Conservation (phyloP, 768 basidiomycete genomes). For the Podaxis carcinomalis region DNA sequence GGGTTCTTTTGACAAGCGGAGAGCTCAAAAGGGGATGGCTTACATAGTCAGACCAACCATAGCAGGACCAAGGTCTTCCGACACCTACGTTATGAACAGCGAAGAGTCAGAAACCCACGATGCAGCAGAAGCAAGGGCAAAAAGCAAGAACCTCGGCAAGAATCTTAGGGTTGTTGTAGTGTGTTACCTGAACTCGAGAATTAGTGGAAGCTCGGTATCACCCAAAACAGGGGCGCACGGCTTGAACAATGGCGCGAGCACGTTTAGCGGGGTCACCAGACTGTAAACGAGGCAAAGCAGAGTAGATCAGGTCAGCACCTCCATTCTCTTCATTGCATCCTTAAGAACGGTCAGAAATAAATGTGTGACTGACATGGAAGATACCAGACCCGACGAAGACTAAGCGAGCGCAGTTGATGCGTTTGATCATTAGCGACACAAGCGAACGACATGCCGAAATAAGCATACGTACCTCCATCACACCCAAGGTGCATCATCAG, state of each 20-base stretch:
- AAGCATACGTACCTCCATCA: slow-evolving; percentile 72
- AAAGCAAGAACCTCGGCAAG: slow-evolving; percentile 67
- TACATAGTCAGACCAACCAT: slow-evolving; percentile 94
- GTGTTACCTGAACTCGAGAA: slow-evolving; percentile 62
- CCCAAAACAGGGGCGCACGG: slow-evolving; percentile 39
- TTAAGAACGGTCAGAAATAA: not conserved
- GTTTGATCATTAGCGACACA: slow-evolving; percentile 3
- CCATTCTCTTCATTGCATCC: not conserved
- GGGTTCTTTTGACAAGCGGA: not conserved
- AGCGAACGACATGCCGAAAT: slow-evolving; percentile 6
- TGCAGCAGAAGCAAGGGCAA: slow-evolving; percentile 6
- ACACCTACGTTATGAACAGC: slow-evolving; percentile 42
- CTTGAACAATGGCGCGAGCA: slow-evolving; percentile 94
- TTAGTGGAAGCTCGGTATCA: slow-evolving; percentile 4
- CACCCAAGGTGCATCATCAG: slow-evolving; percentile 99
- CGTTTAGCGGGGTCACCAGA: slow-evolving; percentile 92
- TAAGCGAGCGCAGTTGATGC: slow-evolving; percentile 22
- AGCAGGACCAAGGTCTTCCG: slow-evolving; percentile 80
- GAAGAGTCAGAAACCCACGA: not conserved
- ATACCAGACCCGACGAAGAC: slow-evolving; percentile 99
- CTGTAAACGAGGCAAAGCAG: slow-evolving; percentile 29
- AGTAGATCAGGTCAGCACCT: slow-evolving; percentile 4
- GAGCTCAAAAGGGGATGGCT: slow-evolving; percentile 21
- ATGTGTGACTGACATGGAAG: slow-evolving; percentile 67
- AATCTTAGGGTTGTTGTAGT: slow-evolving; percentile 91